phyloP scores from a whole-genome alignment of 306 rosid species.

The Inga oerstediana region DNA sequence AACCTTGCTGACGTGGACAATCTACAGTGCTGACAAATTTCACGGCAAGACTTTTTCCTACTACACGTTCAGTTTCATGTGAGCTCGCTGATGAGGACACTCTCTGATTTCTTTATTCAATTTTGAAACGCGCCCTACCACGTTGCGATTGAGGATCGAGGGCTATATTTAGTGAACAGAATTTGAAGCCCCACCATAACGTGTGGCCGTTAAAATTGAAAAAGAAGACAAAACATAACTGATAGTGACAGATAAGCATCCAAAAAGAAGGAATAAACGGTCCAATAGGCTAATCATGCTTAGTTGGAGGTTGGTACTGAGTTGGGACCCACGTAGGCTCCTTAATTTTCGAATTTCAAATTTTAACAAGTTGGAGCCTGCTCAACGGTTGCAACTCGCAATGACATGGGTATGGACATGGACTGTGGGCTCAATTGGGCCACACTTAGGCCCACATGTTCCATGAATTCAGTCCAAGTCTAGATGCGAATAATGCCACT shows the following conservation, averaged over 20 bases:
- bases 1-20: conserved; percentile 13
- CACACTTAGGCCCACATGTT: background rate
- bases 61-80: background rate
- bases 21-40: background rate
- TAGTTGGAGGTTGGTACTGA: conserved; percentile 1
- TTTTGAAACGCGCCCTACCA: background rate
- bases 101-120: background rate
- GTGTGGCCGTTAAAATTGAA: background rate
- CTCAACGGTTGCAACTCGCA: conserved; percentile 17
- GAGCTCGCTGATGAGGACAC: conserved; percentile 25
- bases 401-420: background rate
- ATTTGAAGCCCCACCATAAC: background rate
- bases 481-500: background rate
- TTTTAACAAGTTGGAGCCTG: conserved; percentile 40
- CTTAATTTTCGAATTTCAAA: conserved; percentile 30
- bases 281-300: background rate
- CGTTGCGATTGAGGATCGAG: background rate
- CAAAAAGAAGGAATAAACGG: conserved; percentile 7
- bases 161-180: background rate
- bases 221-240: background rate
- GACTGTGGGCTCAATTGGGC: background rate
- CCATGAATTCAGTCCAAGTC: background rate
- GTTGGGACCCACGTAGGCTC: conserved; percentile 32
- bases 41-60: background rate
- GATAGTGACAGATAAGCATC: background rate